Base-by-base conservation (phyloP, 306 rosid species). In the Canavalia ensiformis region DNA sequence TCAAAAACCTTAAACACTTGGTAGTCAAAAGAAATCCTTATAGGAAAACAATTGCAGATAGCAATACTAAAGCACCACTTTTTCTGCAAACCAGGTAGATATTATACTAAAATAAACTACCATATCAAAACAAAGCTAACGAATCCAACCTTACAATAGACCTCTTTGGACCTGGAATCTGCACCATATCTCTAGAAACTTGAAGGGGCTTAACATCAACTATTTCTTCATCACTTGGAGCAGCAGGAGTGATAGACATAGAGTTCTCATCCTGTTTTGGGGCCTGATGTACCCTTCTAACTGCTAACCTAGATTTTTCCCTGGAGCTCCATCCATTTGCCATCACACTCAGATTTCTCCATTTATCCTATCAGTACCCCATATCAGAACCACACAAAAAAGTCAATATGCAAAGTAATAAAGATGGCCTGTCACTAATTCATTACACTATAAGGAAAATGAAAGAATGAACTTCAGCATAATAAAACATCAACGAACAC, bases 341-440 rank as follows among this genome's bases (percentile, higher is more conserved):
- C 96, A 95, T 93, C 75, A 95, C 98, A 66, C 97, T 90, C 89
- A 93, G 88, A 87, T 93, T 95, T 87, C 98, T 88, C 99, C 99
- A 95, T 87, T 95, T 95, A 86, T 95, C 99, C 99, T 95, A 80
- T 63, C 47, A 77, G 44, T n/a, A 75, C 10, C 77, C 68, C 74
- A 50, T 50, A 85, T 35, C 41, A 80, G 58, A 71, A 71, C 79
- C 80, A 64, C 57, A 86, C 28, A 13, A 59, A 68, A 52, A 57
- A 65, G 9, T 51, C 5, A 69, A 60, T 49, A 10, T 33, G 50
- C 33, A 62, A 37, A 3, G 6, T 4, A 75, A 44, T 18, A 39
- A n/a, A 6, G 37, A 74, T 56, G 65, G 64, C 37, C 74, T 85
- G 60, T 41, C 77, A 78, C 4, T 70, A 69, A 39, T 75, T 70